Conservation (phyloP, 192 early-diverging fungal species). For the Coemansia asiatica region DNA sequence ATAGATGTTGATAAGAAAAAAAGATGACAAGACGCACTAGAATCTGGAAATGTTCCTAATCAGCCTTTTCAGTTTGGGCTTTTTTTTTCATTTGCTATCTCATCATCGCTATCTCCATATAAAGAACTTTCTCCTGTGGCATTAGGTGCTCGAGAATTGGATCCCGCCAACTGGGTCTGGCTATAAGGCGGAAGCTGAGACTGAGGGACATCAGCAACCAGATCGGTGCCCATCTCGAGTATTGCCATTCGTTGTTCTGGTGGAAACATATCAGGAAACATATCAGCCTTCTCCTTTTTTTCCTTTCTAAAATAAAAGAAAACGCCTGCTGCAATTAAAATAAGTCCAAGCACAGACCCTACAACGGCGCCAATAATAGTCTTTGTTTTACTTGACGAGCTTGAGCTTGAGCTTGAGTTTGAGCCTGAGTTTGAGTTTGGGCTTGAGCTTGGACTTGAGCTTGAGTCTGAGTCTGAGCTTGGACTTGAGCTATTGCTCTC, state of each 20-base stretch:
- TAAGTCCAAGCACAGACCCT: neutral
- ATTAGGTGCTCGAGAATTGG: neutral
- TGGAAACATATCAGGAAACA: too few relatives aligned
- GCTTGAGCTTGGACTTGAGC: neutral
- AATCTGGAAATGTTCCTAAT: too few relatives aligned
- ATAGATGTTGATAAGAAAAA: too few relatives aligned
- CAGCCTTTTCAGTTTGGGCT: too few relatives aligned
- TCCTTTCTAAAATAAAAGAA: neutral
- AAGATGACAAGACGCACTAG: too few relatives aligned
- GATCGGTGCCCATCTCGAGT: neutral
- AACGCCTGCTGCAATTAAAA: neutral
- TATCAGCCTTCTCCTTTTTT: neutral
- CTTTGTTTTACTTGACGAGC: neutral
- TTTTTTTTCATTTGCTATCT: too few relatives aligned
- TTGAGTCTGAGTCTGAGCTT: neutral
- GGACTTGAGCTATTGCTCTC: neutral
- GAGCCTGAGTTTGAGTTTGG: neutral
- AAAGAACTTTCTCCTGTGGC: too few relatives aligned
- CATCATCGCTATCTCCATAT: too few relatives aligned
- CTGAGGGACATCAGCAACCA: neutral
- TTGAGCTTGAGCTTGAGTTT: too few relatives aligned
- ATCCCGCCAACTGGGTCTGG: neutral
- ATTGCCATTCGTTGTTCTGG: neutral
- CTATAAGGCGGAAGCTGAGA: neutral
- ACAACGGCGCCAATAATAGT: neutral